These are phyloP conservation scores for Aspergillus ruber DNA, from an alignment of 2,329 filamentous ascomycete genomes.

Conservation along the genomic window DNA sequence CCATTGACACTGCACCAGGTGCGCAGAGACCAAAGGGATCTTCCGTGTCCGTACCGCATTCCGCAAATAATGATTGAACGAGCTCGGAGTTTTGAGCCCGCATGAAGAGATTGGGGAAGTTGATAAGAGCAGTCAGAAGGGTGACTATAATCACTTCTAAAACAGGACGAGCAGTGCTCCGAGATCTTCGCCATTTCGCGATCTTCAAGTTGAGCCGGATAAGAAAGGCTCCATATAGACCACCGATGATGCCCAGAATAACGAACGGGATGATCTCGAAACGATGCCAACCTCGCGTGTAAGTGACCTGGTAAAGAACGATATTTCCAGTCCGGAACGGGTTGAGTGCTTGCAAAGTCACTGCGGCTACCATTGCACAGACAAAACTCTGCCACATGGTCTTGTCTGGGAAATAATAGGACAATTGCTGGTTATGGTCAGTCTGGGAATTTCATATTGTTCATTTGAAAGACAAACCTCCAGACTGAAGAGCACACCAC, in stretches of 20 bases:
- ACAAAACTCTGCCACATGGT: slow-evolving; percentile 99
- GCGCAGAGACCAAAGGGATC: slow-evolving; percentile 90
- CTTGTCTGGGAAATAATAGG: slow-evolving; percentile 97
- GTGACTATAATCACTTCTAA: slow-evolving; percentile 74
- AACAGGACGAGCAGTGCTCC: slow-evolving; percentile 66
- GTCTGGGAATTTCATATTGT: slow-evolving; percentile 5
- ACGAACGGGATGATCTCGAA: slow-evolving; percentile 90
- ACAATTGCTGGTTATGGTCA: slow-evolving; percentile 60
- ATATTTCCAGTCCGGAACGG: slow-evolving; percentile 94
- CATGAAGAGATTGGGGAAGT: slow-evolving; percentile 96
- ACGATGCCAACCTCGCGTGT: slow-evolving; percentile 84
- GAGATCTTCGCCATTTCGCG: slow-evolving; percentile 68
- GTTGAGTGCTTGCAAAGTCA: slow-evolving; percentile 85
- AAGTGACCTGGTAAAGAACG: slow-evolving; percentile 91
- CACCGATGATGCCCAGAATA: slow-evolving; percentile 78
- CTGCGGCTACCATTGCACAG: slow-evolving; percentile 96
- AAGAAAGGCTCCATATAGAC: slow-evolving; percentile 90
- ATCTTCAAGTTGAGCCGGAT: slow-evolving; percentile 91
- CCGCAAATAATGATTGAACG: slow-evolving; percentile 83
- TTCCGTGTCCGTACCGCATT: slow-evolving; percentile 74
- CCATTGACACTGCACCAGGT: slow-evolving; percentile 72
- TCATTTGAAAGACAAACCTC: slow-evolving; percentile 49
- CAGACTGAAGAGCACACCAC: slow-evolving; percentile 90
- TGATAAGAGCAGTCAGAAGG: slow-evolving; percentile 76
- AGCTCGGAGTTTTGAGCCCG: slow-evolving; percentile 85